These are phyloP conservation scores for Boletus sensibilis DNA, from an alignment of 768 basidiomycete species.

Conservation along the genomic window DNA sequence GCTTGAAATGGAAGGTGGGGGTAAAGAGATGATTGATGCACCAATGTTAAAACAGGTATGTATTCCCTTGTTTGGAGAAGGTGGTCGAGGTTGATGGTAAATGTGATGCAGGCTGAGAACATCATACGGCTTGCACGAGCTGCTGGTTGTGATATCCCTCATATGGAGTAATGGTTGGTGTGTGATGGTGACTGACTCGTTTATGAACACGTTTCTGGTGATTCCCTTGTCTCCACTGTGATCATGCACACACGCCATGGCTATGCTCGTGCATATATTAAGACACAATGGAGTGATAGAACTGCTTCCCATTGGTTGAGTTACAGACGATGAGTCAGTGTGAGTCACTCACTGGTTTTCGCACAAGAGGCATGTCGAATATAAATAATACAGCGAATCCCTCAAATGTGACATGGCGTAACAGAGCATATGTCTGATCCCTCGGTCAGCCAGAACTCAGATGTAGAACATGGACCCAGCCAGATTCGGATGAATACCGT, in stretches of 20 bases:
- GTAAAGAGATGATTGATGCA: conserved; percentile 85
- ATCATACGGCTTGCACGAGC: conserved; percentile 51
- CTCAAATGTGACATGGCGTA: neutral
- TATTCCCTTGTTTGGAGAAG: neutral
- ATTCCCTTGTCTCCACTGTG: neutral
- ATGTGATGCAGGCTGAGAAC: conserved; percentile 44
- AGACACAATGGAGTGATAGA: neutral
- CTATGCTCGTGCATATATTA: neutral
- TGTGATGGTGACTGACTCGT: neutral
- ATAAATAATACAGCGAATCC: neutral
- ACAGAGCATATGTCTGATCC: neutral
- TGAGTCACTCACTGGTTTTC: neutral
- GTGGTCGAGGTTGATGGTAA: neutral
- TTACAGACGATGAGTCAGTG: neutral
- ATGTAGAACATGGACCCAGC: conserved; percentile 72
- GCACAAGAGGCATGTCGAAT: neutral
- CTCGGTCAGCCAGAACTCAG: conserved; percentile 27
- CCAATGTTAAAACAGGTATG: conserved; percentile 78
- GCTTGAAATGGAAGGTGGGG: conserved; percentile 52
- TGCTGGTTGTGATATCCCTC: conserved; percentile 55
- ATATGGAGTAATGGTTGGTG: conserved; percentile 27
- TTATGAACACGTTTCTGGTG: neutral
- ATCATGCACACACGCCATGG: neutral
- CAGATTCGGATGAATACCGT: conserved; percentile 55
- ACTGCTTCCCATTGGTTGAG: neutral